phyloP scores from a whole-genome alignment of 306 rosid species.

The Pterocarpus santalinus region DNA sequence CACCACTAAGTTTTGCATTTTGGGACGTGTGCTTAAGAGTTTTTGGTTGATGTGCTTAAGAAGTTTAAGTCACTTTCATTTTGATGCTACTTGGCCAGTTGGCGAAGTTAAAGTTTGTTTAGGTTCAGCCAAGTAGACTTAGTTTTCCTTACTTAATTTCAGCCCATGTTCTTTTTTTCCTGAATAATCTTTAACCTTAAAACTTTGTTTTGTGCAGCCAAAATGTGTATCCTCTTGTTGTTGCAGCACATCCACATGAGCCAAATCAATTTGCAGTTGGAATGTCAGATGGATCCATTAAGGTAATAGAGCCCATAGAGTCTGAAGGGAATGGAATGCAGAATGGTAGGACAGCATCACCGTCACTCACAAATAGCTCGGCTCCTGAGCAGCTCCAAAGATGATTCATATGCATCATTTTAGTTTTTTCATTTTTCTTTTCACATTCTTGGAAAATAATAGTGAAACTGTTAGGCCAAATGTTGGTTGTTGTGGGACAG shows the following conservation, averaged over 20 bases:
- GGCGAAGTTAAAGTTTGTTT: too few species aligned
- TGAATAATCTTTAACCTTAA: conserved; percentile 20
- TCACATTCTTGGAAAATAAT: conserved; percentile 37
- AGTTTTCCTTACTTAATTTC: not conserved
- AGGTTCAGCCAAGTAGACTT: too few species aligned
- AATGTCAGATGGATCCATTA: conserved; percentile 68
- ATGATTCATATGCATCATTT: conserved; percentile 38
- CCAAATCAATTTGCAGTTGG: conserved; percentile 77
- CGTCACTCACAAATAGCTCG: conserved; percentile 60
- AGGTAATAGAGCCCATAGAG: conserved; percentile 46
- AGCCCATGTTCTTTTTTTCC: not conserved
- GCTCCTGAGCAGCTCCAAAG: conserved; percentile 59
- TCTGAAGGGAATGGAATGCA: conserved; percentile 39
- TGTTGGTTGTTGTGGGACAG: conserved; percentile 25
- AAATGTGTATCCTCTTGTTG: conserved; percentile 60
- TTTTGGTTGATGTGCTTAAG: too few species aligned
- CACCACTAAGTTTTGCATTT: too few species aligned
- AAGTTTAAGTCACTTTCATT: too few species aligned
- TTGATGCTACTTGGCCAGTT: too few species aligned
- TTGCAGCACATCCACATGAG: conserved; percentile 71
- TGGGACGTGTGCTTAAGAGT: too few species aligned
- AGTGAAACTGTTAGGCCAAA: conserved; percentile 38
- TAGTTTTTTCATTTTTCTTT: conserved; percentile 8
- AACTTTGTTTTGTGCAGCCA: conserved; percentile 56
- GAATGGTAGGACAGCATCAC: conserved; percentile 58